Evolutionary conservation across 108 stramenopile genomes (phyloP).

Genomic region (Cyclotella distinguenda): DNA sequence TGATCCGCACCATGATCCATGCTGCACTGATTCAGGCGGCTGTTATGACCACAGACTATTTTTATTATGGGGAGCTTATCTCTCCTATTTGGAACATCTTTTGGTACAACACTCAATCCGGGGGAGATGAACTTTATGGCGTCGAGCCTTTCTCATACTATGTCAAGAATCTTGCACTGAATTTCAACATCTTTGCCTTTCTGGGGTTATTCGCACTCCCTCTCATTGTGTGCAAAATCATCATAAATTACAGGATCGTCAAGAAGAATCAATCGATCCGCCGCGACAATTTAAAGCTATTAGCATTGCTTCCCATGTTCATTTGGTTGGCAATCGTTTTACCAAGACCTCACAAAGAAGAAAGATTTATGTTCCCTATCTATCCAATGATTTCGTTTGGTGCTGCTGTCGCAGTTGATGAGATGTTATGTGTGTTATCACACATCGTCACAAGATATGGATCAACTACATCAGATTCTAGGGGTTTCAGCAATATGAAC

Average conservation of each 20-base stretch:
- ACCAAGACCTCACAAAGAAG: constrained; percentile 96
- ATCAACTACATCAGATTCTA: neutral
- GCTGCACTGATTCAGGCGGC: constrained; percentile 48
- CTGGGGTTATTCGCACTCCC: constrained; percentile 52
- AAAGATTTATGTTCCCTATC: constrained; percentile 91
- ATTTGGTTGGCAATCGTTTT: constrained; percentile 84
- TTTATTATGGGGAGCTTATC: constrained; percentile 53
- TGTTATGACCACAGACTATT: constrained; percentile 65
- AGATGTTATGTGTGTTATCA: neutral
- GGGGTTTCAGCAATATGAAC: neutral
- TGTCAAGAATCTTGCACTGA: constrained; percentile 91
- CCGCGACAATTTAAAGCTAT: constrained; percentile 21
- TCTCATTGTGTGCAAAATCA: constrained; percentile 9
- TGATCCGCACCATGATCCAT: constrained; percentile 32
- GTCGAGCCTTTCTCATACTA: constrained; percentile 93
- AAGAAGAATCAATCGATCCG: neutral
- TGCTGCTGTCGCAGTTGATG: constrained; percentile 40
- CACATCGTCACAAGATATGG: neutral
- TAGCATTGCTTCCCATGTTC: constrained; percentile 58
- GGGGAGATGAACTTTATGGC: constrained; percentile 95
- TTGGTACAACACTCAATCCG: constrained; percentile 73
- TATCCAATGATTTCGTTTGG: constrained; percentile 77
- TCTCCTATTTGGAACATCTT: constrained; percentile 82
- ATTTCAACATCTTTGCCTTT: constrained; percentile 74
- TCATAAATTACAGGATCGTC: neutral